These are phyloP conservation scores for Coprinopsis strossmayeri DNA, from an alignment of 768 basidiomycete species.

Conservation along the genomic window DNA sequence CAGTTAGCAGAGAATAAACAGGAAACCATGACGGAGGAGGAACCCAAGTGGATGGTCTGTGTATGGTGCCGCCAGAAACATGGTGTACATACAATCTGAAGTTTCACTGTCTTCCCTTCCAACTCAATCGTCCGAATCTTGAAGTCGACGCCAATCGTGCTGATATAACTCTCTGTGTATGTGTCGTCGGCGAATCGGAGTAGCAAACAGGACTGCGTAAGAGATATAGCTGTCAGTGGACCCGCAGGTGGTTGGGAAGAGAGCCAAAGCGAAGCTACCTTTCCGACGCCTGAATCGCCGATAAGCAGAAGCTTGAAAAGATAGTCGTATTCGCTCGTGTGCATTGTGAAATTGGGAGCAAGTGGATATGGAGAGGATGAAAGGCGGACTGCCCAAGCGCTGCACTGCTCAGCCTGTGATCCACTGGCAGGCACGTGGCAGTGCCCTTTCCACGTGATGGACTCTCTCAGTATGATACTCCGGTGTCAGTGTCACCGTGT, in stretches of 20 bases:
- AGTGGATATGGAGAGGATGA: slow-evolving; percentile 23
- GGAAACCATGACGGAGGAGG: neutral
- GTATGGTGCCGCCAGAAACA: neutral
- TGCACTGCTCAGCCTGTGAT: no score
- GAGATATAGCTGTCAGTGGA: slow-evolving; percentile 18
- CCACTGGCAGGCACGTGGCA: slow-evolving; percentile 33
- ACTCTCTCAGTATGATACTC: no score
- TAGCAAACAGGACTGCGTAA: slow-evolving; percentile 75
- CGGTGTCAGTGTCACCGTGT: no score
- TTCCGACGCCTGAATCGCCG: slow-evolving; percentile 93
- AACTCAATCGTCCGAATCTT: slow-evolving; percentile 99
- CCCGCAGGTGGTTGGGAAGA: slow-evolving; percentile 15
- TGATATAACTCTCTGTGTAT: slow-evolving; percentile 96
- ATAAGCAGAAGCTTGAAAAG: slow-evolving; percentile 96
- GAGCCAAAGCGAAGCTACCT: slow-evolving; percentile 48
- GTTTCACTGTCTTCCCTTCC: slow-evolving; percentile 96
- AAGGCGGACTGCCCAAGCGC: slow-evolving; percentile 32
- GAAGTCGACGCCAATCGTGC: slow-evolving; percentile 97
- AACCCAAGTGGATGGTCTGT: neutral
- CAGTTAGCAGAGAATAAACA: neutral
- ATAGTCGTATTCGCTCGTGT: slow-evolving; percentile 92
- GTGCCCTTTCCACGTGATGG: no score
- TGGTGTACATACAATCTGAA: slow-evolving; percentile 81
- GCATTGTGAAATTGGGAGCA: slow-evolving; percentile 47
- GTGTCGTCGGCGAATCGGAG: slow-evolving; percentile 94